Conservation (phyloP, 2,329 filamentous ascomycete genomes). For the Claviceps pazoutovae region DNA sequence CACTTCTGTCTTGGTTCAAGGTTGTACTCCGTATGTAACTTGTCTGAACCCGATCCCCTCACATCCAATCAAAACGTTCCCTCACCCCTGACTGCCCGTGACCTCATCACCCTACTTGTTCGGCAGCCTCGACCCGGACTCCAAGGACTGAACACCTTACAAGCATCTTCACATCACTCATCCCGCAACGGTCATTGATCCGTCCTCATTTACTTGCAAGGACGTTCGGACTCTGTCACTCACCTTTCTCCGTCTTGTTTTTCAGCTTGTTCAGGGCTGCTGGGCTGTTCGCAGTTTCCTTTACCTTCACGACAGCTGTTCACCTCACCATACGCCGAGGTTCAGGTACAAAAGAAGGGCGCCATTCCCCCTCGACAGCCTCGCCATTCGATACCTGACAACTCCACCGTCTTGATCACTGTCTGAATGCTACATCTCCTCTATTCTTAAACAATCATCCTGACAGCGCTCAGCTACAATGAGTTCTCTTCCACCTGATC, state of each 20-base stretch:
- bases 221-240: neutral
- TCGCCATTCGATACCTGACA: neutral
- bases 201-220: neutral
- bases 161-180: conserved; percentile 1
- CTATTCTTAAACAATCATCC: neutral
- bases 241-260: neutral
- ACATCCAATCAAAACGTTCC: conserved; percentile 10
- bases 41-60: neutral
- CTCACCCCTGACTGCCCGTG: conserved; percentile 11
- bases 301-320: neutral
- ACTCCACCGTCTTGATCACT: neutral
- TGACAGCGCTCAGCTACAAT: conserved; percentile 17
- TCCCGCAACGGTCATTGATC: conserved; percentile 1
- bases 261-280: neutral
- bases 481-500: conserved; percentile 50
- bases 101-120: conserved; percentile 12
- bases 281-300: neutral
- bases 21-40: too few relatives aligned
- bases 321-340: neutral
- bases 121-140: conserved; percentile 4
- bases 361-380: neutral
- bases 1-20: neutral
- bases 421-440: neutral
- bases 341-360: neutral
- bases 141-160: conserved; percentile 1